Evolutionary conservation across 2,329 filamentous ascomycete genomes (phyloP), one percentile per base, ranked within the genome.

Genomic region (Claviceps cyperi): DNA sequence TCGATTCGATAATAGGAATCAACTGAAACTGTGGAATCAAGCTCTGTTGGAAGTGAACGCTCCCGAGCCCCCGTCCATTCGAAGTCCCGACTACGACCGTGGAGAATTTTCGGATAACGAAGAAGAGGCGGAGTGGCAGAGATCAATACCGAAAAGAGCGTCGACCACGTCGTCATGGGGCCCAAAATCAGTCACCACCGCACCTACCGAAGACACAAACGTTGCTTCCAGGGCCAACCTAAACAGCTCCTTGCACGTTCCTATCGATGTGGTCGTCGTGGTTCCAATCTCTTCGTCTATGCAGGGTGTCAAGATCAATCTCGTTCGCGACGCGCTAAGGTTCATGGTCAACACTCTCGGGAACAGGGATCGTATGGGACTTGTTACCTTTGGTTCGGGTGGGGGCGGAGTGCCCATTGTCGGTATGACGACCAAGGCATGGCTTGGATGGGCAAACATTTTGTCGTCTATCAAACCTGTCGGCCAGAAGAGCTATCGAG

Each of bases 221-320:
- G 80, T 86, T 40, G 76, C 77, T 61, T 66, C 73, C 59, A 75
- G 64, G 60, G 69, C 69, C 50, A 58, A 57, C 8, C 69, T 67
- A 53, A 68, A 54, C 45, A 58, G 70, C 19, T 77, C 83, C 5
- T 65, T 91, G 46, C 92, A 98, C 62, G 87, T 97, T 15, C 91
- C 92, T 1, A 80, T 97, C 49, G 92, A 98, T 62, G 82, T 98
- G 32, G 91, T 98, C 0, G 88, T 97, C 0, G 92, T 98, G 21
- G 90, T 98, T 36, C 92, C 92, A 0, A 89, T 98, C 5, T 97
- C 92, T 0, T 94, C 91, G 1, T 97, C 92, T 0, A 98, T 97
- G 91, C 92, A 97, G 66, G 92, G 92, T n/a, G 79, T 98, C 53
- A 98, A 98, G 70, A 96, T 97, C 62, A 94, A 91, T 54, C 75